These are phyloP conservation scores for Phytophthora boehmeriae DNA, from an alignment of 352 stramenopile species.

Conservation along the genomic window DNA sequence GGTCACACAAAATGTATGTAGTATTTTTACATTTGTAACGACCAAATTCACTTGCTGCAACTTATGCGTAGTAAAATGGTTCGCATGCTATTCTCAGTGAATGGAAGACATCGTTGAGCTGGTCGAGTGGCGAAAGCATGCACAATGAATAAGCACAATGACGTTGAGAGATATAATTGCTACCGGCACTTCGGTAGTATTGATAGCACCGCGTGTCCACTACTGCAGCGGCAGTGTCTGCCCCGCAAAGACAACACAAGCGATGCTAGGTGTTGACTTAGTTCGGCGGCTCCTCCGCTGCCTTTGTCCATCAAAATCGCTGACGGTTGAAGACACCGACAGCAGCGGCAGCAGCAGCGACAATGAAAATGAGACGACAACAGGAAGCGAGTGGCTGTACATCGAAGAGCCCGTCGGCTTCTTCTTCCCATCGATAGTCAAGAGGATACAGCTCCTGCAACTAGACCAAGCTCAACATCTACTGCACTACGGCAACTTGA, in stretches of 20 bases:
- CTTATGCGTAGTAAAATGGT: background rate
- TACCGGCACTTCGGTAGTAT: background rate
- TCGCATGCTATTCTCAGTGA: too few relatives aligned
- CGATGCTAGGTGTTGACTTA: conserved; percentile 15
- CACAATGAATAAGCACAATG: background rate
- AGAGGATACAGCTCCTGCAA: conserved; percentile 46
- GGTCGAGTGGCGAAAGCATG: background rate
- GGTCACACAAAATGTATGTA: too few relatives aligned
- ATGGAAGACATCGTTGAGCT: too few relatives aligned
- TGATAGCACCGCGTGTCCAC: conserved; percentile 18
- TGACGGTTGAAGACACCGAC: conserved; percentile 19
- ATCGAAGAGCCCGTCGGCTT: conserved; percentile 62
- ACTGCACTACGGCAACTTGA: conserved; percentile 63
- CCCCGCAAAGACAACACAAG: background rate
- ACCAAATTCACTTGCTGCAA: too few relatives aligned
- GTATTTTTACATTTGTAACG: too few relatives aligned
- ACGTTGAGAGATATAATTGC: conserved; percentile 16
- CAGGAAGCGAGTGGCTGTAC: conserved; percentile 56
- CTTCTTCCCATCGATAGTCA: conserved; percentile 50
- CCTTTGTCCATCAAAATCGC: conserved; percentile 8
- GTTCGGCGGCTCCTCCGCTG: conserved; percentile 13
- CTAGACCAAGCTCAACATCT: conserved; percentile 67
- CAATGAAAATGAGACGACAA: conserved; percentile 9
- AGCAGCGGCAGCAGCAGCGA: conserved; percentile 25
- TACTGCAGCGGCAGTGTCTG: conserved; percentile 6